Percentiles rank a stretch among this genome's conserved stretches.
phyloP scores from a whole-genome alignment of 352 stramenopile species.

The Globisporangium parvum region DNA sequence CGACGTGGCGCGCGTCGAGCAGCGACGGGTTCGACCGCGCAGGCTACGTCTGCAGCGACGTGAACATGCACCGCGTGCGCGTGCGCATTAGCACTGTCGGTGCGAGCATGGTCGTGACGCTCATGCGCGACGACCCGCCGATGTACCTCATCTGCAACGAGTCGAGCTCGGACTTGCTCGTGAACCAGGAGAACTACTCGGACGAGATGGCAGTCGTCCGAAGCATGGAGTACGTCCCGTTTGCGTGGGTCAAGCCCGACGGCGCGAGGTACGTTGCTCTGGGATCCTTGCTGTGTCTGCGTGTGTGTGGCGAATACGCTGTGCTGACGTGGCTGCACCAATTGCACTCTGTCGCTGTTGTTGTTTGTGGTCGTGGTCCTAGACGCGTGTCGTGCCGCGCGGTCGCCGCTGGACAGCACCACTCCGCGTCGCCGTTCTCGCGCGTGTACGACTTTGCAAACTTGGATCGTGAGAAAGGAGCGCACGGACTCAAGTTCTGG shows the following conservation, averaged over 20 bases:
- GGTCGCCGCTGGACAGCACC: slow-evolving; percentile 36
- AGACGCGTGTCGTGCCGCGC: slow-evolving; percentile 71
- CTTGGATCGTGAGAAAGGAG: slow-evolving; percentile 66
- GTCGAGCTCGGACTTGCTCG: slow-evolving; percentile 63
- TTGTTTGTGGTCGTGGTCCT: too few relatives aligned
- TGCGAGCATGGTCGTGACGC: slow-evolving; percentile 74
- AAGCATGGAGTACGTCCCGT: slow-evolving; percentile 67
- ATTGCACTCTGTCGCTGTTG: slow-evolving; percentile 6
- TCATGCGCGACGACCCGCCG: slow-evolving; percentile 66
- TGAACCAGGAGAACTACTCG: slow-evolving; percentile 63
- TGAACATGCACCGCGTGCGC: slow-evolving; percentile 61
- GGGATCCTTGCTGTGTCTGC: background rate
- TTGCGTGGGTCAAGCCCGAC: slow-evolving; percentile 77
- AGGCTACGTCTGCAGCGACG: slow-evolving; percentile 34
- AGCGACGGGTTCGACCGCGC: slow-evolving; percentile 29
- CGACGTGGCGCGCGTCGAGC: slow-evolving; percentile 39
- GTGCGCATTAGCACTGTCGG: slow-evolving; percentile 74
- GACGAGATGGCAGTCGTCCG: slow-evolving; percentile 61
- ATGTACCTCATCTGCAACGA: slow-evolving; percentile 87
- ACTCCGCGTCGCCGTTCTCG: slow-evolving; percentile 48
- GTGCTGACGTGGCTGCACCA: background rate
- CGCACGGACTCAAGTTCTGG: slow-evolving; percentile 63
- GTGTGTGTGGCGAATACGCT: background rate
- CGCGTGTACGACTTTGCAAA: slow-evolving; percentile 85
- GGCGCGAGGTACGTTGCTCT: slow-evolving; percentile 45